Evolutionary conservation across 2,329 filamentous ascomycete genomes (phyloP), one percentile per base, ranked within the genome.

Genomic region (Calonectria naviculata): DNA sequence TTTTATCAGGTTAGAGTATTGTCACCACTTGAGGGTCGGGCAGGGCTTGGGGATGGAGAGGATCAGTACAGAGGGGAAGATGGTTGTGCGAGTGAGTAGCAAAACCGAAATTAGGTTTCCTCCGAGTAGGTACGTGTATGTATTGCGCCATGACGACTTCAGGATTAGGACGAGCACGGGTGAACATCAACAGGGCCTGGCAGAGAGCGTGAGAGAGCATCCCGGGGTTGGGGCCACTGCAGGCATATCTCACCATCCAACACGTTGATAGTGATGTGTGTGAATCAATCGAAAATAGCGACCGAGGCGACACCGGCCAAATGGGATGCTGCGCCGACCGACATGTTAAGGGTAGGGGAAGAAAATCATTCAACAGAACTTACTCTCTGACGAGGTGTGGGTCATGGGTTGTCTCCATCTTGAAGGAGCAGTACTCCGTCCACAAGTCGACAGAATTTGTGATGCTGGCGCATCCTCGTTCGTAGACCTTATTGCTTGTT

Each of bases 351-450:
- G 89, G 91, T 88, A 88, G 91, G 88, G 88, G 88, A 88, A 92
- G 88, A 88, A 92, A 92, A 92, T 88, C 87, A 86, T 85, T 84
- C 82, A 78, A 75, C 73, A 85, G 87, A 90, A 98, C 97, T 98
- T 98, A 99, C 97, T 98, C 97, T 97, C 97, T 93, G 87, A 98
- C 97, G 84, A 97, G 90, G 82, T 97, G 94, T 79, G 94, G 90
- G 82, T 97, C 95, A 86, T 99, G 97, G 78, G 94, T 97, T 69
- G 97, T 98, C 83, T 98, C 95, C 86, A 97, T 95, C 84, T 98
- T 98, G 91, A 98, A 98, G 80, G 92, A 91, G 87, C 96, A 98
- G 87, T 98, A 99, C 80, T 97, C 95, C 65, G 95, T 94, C 97
- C 97, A 99, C 71, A 99, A 88, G 82, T 99, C 97, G 79, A 98